Evolutionary conservation across 805 yeast genomes (phyloP).

Genomic region (Saccharomycopsis schoenii): DNA sequence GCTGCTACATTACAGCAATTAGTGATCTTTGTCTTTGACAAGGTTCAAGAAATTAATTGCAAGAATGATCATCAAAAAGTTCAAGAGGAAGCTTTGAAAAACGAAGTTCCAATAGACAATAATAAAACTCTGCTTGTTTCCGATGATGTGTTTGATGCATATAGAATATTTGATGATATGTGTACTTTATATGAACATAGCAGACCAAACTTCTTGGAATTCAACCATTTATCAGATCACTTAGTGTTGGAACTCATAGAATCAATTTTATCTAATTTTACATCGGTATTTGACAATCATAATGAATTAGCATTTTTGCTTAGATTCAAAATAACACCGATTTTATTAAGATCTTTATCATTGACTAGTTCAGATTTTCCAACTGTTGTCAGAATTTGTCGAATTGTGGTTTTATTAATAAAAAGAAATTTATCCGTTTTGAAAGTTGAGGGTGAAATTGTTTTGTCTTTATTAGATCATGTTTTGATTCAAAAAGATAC

Average conservation of each 20-base stretch:
- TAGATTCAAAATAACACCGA: conserved; percentile 63
- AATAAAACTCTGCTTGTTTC: conserved; percentile 34
- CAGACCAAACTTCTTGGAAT: conserved; percentile 43
- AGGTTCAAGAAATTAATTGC: conserved; percentile 25
- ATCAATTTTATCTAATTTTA: conserved; percentile 60
- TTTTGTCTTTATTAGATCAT: conserved; percentile 66
- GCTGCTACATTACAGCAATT: conserved; percentile 88
- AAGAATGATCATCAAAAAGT: conserved; percentile 26
- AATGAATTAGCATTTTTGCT: conserved; percentile 58
- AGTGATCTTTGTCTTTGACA: conserved; percentile 68
- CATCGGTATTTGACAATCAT: conserved; percentile 42
- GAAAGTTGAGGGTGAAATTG: conserved; percentile 72
- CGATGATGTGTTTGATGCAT: conserved; percentile 57
- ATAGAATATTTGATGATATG: conserved; percentile 58
- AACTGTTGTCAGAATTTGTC: conserved; percentile 60
- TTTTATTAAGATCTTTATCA: conserved; percentile 58
- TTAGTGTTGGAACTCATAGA: conserved; percentile 80
- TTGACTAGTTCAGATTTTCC: conserved; percentile 50
- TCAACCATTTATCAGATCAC: conserved; percentile 45
- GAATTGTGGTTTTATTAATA: conserved; percentile 57
- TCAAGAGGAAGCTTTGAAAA: conserved; percentile 22
- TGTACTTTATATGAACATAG: conserved; percentile 57
- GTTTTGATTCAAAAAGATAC: conserved; percentile 45
- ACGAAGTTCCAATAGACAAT: conserved; percentile 38
- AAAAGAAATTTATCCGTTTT: conserved; percentile 51